Conservation (phyloP, 495 filamentous ascomycete species). For the Antarctomyces pellizariae region DNA sequence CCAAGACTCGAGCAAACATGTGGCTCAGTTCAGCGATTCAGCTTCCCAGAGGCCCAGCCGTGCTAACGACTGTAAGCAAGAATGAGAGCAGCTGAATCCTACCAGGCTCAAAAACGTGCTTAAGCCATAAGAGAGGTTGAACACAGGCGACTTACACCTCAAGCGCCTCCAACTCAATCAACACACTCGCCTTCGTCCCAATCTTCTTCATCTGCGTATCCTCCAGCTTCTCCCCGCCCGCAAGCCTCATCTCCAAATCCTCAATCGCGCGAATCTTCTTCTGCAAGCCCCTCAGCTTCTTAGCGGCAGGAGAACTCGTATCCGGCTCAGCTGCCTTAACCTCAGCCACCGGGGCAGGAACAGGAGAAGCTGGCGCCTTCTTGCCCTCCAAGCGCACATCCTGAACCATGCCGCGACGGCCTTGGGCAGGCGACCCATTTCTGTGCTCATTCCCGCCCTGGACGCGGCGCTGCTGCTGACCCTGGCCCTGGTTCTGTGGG, state of each 20-base stretch:
- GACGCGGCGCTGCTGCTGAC: conserved; percentile 7
- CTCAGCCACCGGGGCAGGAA: conserved; percentile 18
- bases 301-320: conserved; percentile 35
- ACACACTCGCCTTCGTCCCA: conserved; percentile 56
- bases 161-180: conserved; percentile 53
- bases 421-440: conserved; percentile 14
- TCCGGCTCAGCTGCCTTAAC: conserved; percentile 19
- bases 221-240: conserved; percentile 85
- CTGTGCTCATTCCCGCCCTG: too few relatives aligned
- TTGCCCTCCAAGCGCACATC: conserved; percentile 5
- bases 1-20: too few relatives aligned
- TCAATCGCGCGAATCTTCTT: conserved; percentile 98
- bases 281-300: conserved; percentile 73
- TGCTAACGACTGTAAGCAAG: too few relatives aligned
- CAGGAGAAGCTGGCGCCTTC: conserved; percentile 22
- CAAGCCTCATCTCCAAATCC: conserved; percentile 87
- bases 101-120: too few relatives aligned
- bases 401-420: too few relatives aligned
- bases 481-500: conserved; percentile 9
- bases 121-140: too few relatives aligned
- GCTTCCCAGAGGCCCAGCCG: too few relatives aligned
- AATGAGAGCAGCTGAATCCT: too few relatives aligned
- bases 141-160: too few relatives aligned
- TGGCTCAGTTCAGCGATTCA: too few relatives aligned
- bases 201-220: conserved; percentile 99